Base-by-base conservation (phyloP, 768 basidiomycete species). In the Mycena albidolilacea region DNA sequence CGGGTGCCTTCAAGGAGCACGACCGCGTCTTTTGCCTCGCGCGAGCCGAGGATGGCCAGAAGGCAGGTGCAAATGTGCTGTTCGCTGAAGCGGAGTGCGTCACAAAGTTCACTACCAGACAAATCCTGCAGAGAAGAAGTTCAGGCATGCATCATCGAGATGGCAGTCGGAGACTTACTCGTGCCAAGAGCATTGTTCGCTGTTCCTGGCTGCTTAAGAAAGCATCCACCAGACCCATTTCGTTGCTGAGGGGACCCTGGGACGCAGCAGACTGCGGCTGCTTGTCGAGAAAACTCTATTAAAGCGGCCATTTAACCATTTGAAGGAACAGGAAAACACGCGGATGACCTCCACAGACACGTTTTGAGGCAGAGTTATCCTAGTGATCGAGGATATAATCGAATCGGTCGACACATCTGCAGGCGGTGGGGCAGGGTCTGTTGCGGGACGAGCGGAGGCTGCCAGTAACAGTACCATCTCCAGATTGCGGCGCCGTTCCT, bases 401-500 rank as follows among this genome's bases (percentile, higher is more conserved):
- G 8, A 8, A n/a, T 41, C 44, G 19, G 43, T 62, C 3, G 43
- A 46, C 14, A 23, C 8, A 12, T 62, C 30, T 30, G 43, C 3
- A 5, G 43, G 19, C 44, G 44, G 23, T 46, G 43, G 43, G 11
- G 14, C 23, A 30, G 61, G 21, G 17, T 62, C 44, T 44, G 19
- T 30, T 35, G 43, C 14, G 6, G 46, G 23, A 35, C 43, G 23
- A 23, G 60, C 30, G 30, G 30, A 3, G 30, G 30, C 30, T 30
- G 30, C 35, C 39, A 30, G 5, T 7, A 62, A 46, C 10, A 62
- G 61, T 4, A 46, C 14, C 43, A 44, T 44, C 6, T 62, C 61
- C 9, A 62, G 43, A 21, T 46, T 44, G 12, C 61, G 61, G 11
- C 61, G 61, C 3, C 61, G 61, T 17, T 62, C 61, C 23, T 62